Percentiles rank a stretch among this genome's conserved stretches.
Conservation (phyloP, 2,329 filamentous ascomycete genomes). For the Fusarium drepaniforme region DNA sequence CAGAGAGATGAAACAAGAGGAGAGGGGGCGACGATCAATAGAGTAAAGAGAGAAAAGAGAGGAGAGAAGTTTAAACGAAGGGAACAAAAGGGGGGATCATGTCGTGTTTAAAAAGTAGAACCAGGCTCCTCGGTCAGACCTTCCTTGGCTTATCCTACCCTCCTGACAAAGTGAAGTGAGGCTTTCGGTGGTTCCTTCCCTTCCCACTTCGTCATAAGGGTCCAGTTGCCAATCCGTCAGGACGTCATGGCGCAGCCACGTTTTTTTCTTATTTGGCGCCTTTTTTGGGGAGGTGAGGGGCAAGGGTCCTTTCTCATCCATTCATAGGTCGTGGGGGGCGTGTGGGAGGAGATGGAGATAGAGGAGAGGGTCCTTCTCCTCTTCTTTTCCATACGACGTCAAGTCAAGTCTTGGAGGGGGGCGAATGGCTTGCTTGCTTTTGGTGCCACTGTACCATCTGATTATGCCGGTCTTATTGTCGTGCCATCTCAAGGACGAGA, state of each 20-base stretch:
- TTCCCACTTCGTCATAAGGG: slow-evolving; percentile 34
- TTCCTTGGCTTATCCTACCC: neutral
- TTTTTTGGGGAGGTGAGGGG: neutral
- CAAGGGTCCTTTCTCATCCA: neutral
- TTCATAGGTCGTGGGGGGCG: neutral
- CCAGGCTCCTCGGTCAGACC: neutral
- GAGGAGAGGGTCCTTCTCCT: neutral
- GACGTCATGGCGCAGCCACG: slow-evolving; percentile 39
- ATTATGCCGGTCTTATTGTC: neutral
- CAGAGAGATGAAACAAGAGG: neutral
- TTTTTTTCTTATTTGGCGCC: neutral
- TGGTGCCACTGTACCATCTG: neutral
- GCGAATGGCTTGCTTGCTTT: neutral
- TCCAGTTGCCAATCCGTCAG: slow-evolving; percentile 21
- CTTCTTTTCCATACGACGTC: neutral
- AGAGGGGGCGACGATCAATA: neutral
- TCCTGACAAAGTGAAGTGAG: neutral
- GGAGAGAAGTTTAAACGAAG: neutral
- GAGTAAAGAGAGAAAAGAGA: neutral
- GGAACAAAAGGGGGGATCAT: neutral
- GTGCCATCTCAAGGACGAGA: neutral
- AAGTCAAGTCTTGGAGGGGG: neutral
- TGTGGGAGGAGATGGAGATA: neutral
- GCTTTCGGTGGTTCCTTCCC: neutral
- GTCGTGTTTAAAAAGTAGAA: neutral